Conservation (phyloP, 805 yeast species). For the Lachancea nothofagi region DNA sequence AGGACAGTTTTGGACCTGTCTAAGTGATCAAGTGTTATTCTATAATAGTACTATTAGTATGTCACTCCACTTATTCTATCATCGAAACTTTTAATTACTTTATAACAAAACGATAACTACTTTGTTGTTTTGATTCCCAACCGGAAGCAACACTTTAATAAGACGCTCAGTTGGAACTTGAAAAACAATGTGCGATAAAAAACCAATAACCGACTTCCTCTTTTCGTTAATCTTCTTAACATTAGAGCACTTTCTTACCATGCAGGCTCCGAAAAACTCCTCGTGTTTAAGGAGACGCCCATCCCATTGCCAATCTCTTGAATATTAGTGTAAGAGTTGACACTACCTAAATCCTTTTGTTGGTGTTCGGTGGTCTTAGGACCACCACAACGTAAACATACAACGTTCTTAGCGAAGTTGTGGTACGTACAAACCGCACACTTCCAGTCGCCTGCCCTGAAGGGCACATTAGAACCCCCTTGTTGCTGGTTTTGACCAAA, state of each 20-base stretch:
- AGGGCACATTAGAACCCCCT: conserved; percentile 62
- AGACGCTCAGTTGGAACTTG: too few species aligned
- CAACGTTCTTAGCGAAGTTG: conserved; percentile 84
- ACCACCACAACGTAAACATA: conserved; percentile 84
- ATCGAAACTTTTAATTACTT: conserved; percentile 6
- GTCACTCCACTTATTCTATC: neutral
- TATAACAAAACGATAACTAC: conserved; percentile 4
- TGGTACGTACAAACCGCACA: conserved; percentile 80
- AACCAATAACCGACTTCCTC: conserved; percentile 3
- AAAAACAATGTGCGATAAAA: neutral
- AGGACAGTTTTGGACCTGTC: conserved; percentile 73
- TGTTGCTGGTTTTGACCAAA: conserved; percentile 17
- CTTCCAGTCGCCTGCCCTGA: conserved; percentile 96
- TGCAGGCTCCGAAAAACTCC: conserved; percentile 22
- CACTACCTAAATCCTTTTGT: conserved; percentile 13
- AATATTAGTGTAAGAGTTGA: conserved; percentile 7
- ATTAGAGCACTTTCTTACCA: conserved; percentile 12
- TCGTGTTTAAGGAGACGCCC: conserved; percentile 18
- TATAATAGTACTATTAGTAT: too few species aligned
- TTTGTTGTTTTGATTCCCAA: conserved; percentile 3
- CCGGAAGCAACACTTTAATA: too few species aligned
- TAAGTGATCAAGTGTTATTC: conserved; percentile 14
- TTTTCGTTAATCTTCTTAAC: neutral
- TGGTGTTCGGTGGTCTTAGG: conserved; percentile 37
- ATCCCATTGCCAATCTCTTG: conserved; percentile 14